Percentiles rank a stretch among this genome's conserved stretches.
Conservation (phyloP, 116 monocot species). For the Posidonia oceanica region DNA sequence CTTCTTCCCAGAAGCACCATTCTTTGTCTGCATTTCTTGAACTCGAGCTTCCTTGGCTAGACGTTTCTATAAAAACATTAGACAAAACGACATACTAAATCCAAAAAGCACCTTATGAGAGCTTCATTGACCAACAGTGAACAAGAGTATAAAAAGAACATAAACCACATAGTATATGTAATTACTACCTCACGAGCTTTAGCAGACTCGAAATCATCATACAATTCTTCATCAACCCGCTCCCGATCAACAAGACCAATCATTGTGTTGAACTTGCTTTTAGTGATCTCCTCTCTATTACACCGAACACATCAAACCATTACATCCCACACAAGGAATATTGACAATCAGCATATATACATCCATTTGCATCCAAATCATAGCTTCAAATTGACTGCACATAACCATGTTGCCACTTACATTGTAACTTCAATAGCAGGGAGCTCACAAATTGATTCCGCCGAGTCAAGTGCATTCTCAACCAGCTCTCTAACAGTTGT, state of each 20-base stretch:
- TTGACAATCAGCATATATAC: background rate
- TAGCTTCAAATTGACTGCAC: too few species aligned
- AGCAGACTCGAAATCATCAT: slow-evolving; percentile 91
- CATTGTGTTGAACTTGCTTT: slow-evolving; percentile 86
- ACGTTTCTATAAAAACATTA: slow-evolving; percentile 49
- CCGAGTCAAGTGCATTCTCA: slow-evolving; percentile 94
- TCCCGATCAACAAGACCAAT: slow-evolving; percentile 87
- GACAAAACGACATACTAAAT: background rate
- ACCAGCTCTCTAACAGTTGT: slow-evolving; percentile 91
- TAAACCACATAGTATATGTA: background rate
- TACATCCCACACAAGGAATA: background rate
- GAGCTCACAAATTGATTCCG: slow-evolving; percentile 86
- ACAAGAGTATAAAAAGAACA: too few species aligned
- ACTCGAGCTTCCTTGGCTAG: slow-evolving; percentile 73
- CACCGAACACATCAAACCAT: background rate
- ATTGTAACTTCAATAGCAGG: slow-evolving; percentile 76
- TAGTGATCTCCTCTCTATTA: slow-evolving; percentile 84
- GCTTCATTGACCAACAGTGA: background rate
- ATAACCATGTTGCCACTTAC: slow-evolving; percentile 23
- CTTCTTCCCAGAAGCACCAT: slow-evolving; percentile 70
- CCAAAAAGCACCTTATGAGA: background rate
- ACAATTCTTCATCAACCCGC: slow-evolving; percentile 79
- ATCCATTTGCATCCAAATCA: background rate
- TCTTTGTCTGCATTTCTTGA: slow-evolving; percentile 82
- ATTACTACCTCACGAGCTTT: slow-evolving; percentile 89